A percentile compares a stretch with the other conserved stretches of the same genome.
These are phyloP conservation scores for Vigna trinervia DNA, from an alignment of 306 rosid species.

Conservation along the genomic window DNA sequence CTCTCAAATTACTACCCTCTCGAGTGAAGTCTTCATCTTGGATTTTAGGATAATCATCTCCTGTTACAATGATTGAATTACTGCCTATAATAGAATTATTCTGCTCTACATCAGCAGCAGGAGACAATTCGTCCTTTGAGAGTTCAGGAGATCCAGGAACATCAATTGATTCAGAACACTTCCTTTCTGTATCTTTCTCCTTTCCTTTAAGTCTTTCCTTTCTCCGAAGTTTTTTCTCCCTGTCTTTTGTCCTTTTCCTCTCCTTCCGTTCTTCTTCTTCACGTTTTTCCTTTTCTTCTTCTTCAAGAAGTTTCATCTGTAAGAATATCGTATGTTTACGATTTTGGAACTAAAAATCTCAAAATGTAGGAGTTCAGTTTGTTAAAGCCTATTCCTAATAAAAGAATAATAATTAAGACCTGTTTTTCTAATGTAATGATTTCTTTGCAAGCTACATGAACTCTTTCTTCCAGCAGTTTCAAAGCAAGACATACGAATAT, in stretches of 20 bases:
- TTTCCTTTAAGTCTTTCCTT: conserved; percentile 96
- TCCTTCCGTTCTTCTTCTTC: conserved; percentile 99
- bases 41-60: conserved; percentile 62
- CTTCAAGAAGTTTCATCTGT: conserved; percentile 98
- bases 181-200: conserved; percentile 65
- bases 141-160: conserved; percentile 54
- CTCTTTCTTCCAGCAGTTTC: conserved; percentile 93
- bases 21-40: conserved; percentile 61
- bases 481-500: conserved; percentile 95
- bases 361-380: conserved; percentile 23
- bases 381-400: conserved; percentile 5
- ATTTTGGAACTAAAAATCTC: conserved; percentile 40
- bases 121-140: conserved; percentile 66
- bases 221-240: conserved; percentile 92
- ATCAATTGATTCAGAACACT: conserved; percentile 59
- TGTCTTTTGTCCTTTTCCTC: conserved; percentile 86
- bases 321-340: conserved; percentile 43
- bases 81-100: conserved; percentile 51
- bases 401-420: conserved; percentile 62
- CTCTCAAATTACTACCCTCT: conserved; percentile 51
- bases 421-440: conserved; percentile 93
- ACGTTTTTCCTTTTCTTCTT: conserved; percentile 98
- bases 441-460: conserved; percentile 97
- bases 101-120: conserved; percentile 64
- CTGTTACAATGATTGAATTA: conserved; percentile 62